Evolutionary conservation across 2,329 filamentous ascomycete genomes (phyloP), one percentile per base, ranked within the genome.

Genomic region (Curvularia lunata): DNA sequence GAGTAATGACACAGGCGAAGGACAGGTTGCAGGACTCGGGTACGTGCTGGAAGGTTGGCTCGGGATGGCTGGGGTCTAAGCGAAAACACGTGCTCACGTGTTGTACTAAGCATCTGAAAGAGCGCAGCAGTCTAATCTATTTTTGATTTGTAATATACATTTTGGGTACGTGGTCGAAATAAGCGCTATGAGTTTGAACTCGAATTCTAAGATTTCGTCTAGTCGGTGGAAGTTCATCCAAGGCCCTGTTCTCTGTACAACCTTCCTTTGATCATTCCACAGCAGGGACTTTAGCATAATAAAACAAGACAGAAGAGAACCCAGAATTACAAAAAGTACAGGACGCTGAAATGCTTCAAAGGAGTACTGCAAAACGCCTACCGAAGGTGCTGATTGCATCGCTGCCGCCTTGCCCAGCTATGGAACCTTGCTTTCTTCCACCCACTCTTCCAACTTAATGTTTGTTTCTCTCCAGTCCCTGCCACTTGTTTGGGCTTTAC

Each of bases 401-500:
- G 59, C 53, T 75, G 68, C 40, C 70, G 66, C 8, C 62, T 63
- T 7, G 69, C 67, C 70, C 69, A 75, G 4, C 52, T 47, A 28
- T 64, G 57, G 37, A 75, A 74, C 30, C 59, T 64, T 2, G 66
- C 64, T 48, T 71, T 74, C 37, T 59, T 66, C 71, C 71, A 75
- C 16, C 72, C 72, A 41, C 72, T 75, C 54, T 58, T 67, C 71
- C 70, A 74, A 8, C 45, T 65, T 30, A 59, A 47, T 12, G 52
- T 38, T 10, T 34, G 58, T 8, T 43, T 48, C 38, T 62, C 57
- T 1, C 63, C 65, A 21, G 68, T 52, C 9, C 64, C 46, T 6
- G 59, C 45, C 27, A 60, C 18, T 21, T 64, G 48, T 16, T 65
- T 56, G 2, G 66, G 58, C 10, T 58, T 62, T 5, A 59, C 47